phyloP scores from a whole-genome alignment of 768 basidiomycete species.

The Tephrocybe sp. region DNA sequence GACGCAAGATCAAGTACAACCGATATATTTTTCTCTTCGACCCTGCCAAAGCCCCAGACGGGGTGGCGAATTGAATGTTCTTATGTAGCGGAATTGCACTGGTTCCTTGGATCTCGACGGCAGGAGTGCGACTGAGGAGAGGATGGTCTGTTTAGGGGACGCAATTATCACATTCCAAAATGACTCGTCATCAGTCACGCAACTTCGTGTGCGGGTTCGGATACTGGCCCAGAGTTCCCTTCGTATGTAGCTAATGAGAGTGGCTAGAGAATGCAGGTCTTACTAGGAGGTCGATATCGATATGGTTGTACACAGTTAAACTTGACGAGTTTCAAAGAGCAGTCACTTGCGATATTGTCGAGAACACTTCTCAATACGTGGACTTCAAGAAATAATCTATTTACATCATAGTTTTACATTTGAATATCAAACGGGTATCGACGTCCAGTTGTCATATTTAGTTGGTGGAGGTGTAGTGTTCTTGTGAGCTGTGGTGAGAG shows the following conservation, averaged over 20 bases:
- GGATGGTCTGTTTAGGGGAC: background rate
- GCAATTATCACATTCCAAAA: too few relatives aligned
- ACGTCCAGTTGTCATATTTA: conserved; percentile 13
- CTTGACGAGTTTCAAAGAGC: too few relatives aligned
- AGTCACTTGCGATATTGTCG: too few relatives aligned
- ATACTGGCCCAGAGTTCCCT: background rate
- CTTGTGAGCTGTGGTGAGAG: background rate
- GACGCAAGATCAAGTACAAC: conserved; percentile 8
- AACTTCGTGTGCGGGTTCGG: background rate
- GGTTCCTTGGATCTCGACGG: background rate
- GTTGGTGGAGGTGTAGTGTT: background rate
- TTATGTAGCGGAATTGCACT: background rate
- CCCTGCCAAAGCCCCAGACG: background rate
- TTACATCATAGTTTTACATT: too few relatives aligned
- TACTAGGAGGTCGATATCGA: too few relatives aligned
- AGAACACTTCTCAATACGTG: too few relatives aligned
- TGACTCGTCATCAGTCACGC: background rate
- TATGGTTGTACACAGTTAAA: too few relatives aligned
- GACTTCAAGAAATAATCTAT: too few relatives aligned
- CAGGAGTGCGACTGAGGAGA: background rate
- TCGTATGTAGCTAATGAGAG: conserved; percentile 2
- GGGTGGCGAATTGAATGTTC: background rate
- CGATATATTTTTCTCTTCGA: conserved; percentile 19
- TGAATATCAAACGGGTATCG: conserved; percentile 4
- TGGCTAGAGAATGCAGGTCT: conserved; percentile 1